Base-by-base conservation (phyloP, 257 asterid genomes). In the Nicotiana paniculata region DNA sequence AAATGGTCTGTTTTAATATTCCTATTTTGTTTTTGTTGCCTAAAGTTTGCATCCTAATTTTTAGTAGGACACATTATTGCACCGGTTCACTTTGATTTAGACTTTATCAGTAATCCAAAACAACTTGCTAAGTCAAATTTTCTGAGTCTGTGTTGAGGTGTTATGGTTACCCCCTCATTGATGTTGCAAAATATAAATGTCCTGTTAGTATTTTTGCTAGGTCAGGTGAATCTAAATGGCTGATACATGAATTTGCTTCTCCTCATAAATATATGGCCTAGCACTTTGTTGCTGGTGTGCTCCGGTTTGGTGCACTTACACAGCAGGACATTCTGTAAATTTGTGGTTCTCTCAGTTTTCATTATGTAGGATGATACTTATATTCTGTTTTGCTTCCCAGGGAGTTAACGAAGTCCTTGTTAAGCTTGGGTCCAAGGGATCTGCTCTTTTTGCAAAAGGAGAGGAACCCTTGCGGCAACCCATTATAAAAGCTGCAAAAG, bases 321-420 rank as follows among this genome's bases (percentile, higher is more conserved):
- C 1, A 39, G 33, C 11, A 69, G 57, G 57, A 39, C 18, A 69
- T n/a, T 39, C 33, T 74, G 43, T 74, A 48, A 24, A 48, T 48
- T 48, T 74, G 39, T 48, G 21, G 28, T 24, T 46, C 6, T 74
- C 4, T 74, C 62, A 48, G 26, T 48, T 18, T 74, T 48, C 61
- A 74, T 48, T 74, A 21, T 74, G 79, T 74, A 59, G 24, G 55
- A 74, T 74, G 24, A 74, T 48, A 57, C 54, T 24, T 74, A 57
- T 12, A 48, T 7, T 58, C 77, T 58, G 15, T 1, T 55, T 77
- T 84, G 35, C 66, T 83, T n/a, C 62, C 79, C 91, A 96, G 99
- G 99, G 99, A 46, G 98, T 90, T 67, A 91, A 89, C 85, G 91
- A 94, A 87, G 95, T 96, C 67, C 98, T 94, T 35, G 93, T 96